These are phyloP conservation scores for Coriaria nepalensis DNA, from an alignment of 306 rosid genomes.

Conservation along the genomic window DNA sequence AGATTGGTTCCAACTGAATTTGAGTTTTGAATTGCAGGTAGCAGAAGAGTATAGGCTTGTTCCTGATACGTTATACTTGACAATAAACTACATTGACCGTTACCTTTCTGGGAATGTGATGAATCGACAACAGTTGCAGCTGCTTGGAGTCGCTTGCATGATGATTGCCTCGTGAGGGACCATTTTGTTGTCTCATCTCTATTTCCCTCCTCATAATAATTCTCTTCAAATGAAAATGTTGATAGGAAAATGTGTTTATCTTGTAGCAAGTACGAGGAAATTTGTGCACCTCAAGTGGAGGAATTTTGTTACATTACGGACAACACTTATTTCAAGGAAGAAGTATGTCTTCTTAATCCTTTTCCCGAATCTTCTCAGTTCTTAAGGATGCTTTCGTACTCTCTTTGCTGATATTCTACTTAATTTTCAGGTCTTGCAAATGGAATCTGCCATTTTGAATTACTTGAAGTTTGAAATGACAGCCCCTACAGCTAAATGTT, in stretches of 20 bases:
- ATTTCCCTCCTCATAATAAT: not conserved
- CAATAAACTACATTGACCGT: conserved; percentile 82
- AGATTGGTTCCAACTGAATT: conserved; percentile 9
- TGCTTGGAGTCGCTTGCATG: conserved; percentile 96
- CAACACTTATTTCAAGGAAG: conserved; percentile 88
- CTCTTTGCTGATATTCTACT: not conserved
- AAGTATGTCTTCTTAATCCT: conserved; percentile 31
- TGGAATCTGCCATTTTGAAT: conserved; percentile 87
- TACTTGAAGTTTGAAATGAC: conserved; percentile 94
- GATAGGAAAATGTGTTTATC: conserved; percentile 6
- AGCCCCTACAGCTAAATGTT: conserved; percentile 84
- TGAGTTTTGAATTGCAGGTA: conserved; percentile 38
- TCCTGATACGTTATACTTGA: conserved; percentile 89
- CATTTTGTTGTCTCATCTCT: not conserved
- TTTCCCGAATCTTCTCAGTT: conserved; percentile 2
- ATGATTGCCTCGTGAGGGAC: conserved; percentile 96
- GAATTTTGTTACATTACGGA: conserved; percentile 93
- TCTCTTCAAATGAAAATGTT: not conserved
- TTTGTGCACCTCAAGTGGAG: conserved; percentile 98
- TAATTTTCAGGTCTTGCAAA: conserved; percentile 52
- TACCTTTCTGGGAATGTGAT: conserved; percentile 83
- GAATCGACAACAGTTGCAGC: conserved; percentile 73
- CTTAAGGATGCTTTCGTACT: not conserved
- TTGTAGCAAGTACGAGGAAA: conserved; percentile 88
- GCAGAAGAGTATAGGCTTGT: conserved; percentile 95